Evolutionary conservation across 1,139 yeast species (phyloP).

Genomic region (Komagataea norvegica): DNA sequence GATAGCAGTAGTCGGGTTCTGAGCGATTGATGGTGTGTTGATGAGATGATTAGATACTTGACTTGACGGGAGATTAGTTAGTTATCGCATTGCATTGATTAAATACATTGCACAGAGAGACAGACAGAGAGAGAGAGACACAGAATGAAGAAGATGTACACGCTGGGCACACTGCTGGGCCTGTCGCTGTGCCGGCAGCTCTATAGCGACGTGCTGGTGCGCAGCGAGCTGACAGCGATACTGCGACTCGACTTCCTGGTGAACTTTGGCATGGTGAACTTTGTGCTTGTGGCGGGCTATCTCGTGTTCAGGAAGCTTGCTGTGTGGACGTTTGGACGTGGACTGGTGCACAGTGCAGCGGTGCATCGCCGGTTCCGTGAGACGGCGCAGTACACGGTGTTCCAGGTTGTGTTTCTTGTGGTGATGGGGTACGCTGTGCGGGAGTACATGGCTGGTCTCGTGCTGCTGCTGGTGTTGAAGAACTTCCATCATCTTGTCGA

Average conservation of each 20-base stretch:
- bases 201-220: background rate
- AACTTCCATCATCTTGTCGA: constrained; percentile 4
- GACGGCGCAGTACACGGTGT: constrained; percentile 1
- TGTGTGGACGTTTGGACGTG: constrained; percentile 4
- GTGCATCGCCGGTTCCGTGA: constrained; percentile 1
- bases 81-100: too few relatives aligned
- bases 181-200: background rate
- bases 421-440: background rate
- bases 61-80: too few relatives aligned
- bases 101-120: too few relatives aligned
- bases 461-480: constrained; percentile 3
- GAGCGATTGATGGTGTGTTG: too few relatives aligned
- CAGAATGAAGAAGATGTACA: background rate
- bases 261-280: constrained; percentile 4
- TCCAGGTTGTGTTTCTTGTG: constrained; percentile 2
- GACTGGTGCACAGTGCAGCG: background rate
- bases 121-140: too few relatives aligned
- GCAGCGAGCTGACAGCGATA: background rate
- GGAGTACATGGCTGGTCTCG: background rate
- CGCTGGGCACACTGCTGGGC: too few relatives aligned
- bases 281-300: constrained; percentile 1
- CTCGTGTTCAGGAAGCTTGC: background rate
- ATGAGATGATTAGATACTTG: too few relatives aligned
- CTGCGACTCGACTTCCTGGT: constrained; percentile 1
- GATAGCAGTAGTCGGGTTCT: too few relatives aligned